These are phyloP conservation scores for Paramecium sonneborni DNA, from an alignment of 73 alveolate genomes.

Conservation along the genomic window DNA sequence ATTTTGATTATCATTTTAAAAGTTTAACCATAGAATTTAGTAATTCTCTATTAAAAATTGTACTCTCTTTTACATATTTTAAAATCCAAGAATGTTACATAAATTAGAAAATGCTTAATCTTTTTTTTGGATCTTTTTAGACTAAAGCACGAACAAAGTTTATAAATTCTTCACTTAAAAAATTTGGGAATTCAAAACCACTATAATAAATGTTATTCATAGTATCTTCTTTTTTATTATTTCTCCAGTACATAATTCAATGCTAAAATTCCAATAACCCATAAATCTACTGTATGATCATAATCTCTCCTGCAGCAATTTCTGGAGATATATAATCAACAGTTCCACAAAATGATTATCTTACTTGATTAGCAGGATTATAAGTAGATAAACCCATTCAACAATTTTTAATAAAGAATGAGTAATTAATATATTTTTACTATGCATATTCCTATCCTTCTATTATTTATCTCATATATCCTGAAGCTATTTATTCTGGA, in stretches of 20 bases:
- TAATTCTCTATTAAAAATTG: constrained; percentile 43
- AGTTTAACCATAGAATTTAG: constrained; percentile 43
- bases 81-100: constrained; percentile 65
- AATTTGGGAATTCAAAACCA: constrained; percentile 35
- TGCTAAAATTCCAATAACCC: constrained; percentile 89
- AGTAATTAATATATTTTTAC: constrained; percentile 64
- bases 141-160: constrained; percentile 42
- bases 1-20: constrained; percentile 37
- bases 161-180: constrained; percentile 58
- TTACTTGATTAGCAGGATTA: constrained; percentile 66
- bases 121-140: constrained; percentile 45
- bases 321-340: constrained; percentile 96
- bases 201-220: constrained; percentile 34
- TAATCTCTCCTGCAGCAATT: constrained; percentile 84
- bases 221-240: constrained; percentile 60
- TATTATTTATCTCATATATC: constrained; percentile 63
- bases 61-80: constrained; percentile 47
- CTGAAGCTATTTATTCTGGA: constrained; percentile 65
- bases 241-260: constrained; percentile 72
- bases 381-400: constrained; percentile 67
- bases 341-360: constrained; percentile 95
- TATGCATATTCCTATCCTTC: constrained; percentile 71
- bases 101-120: constrained; percentile 51
- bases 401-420: constrained; percentile 49
- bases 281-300: constrained; percentile 88